Base-by-base conservation (phyloP, 305 asterid species). In the Plantago lanceolata region DNA sequence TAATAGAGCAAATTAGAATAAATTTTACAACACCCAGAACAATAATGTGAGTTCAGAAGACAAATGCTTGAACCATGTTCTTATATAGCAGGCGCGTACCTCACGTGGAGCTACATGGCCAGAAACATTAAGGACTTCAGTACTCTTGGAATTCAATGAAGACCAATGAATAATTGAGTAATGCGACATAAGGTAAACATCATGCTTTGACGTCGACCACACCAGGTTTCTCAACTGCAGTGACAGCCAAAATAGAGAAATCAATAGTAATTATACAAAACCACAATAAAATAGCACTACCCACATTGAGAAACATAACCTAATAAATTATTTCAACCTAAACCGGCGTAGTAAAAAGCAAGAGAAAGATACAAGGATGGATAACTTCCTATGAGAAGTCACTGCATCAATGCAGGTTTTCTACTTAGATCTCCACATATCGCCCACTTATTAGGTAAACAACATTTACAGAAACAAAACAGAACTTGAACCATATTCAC, bases 191-290 rank as follows among this genome's bases (percentile, higher is more conserved):
- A 82, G 87, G 73, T 82, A 79, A 29, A 82, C 87, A 61, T 82
- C 87, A 71, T 82, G 85, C 76, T 82, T 82, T 16, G 85, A 72
- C 16, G 85, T 82, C 19, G 88, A 69, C 85, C 88, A 82, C 53
- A 79, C 83, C 78, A 82, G 70, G 69, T 82, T 82, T 73, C 88
- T 74, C 73, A 82, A 71, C 88, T 82, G 76, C 84, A 75, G 61
- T 48, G 37, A 35, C 53, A 60, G 20, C 15, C 40, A 12, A 40
- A 40, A 40, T 40, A 11, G 45, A 40, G 15, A 40, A 40, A 8
- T 9, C 11, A 9, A 11, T 11, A 40, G 11, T 2, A 37, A 40
- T 2, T 40, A 11, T 11, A 40, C 45, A 8, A 1, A 40, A 40
- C 14, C 13, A 11, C 2, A 40, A 11, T 40, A 40, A 9, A 7